These are phyloP conservation scores for Geranium rotundifolium DNA, from an alignment of 345 rosid genomes.

Conservation along the genomic window DNA sequence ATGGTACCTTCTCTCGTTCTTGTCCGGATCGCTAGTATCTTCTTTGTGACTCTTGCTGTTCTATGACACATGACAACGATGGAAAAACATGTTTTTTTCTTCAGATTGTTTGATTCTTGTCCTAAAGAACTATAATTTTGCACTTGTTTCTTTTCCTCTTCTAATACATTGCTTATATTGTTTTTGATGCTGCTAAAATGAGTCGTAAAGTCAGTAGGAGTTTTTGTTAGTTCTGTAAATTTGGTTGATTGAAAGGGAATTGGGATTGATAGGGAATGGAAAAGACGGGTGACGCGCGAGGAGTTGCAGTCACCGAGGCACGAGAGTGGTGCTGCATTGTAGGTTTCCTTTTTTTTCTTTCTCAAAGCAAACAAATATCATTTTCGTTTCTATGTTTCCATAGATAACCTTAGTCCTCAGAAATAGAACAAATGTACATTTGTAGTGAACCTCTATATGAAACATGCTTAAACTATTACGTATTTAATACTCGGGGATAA, in stretches of 20 bases:
- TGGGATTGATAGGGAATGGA: conserved; percentile 77
- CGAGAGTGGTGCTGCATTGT: conserved; percentile 52
- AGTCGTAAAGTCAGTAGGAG: background rate
- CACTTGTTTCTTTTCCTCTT: background rate
- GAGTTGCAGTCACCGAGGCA: conserved; percentile 64
- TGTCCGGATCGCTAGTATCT: conserved; percentile 96
- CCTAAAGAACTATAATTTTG: background rate
- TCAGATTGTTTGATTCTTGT: background rate
- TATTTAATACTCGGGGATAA: too few relatives aligned
- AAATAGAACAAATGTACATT: too few relatives aligned
- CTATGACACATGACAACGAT: conserved; percentile 24
- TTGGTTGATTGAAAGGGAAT: conserved; percentile 18
- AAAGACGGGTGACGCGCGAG: conserved; percentile 82
- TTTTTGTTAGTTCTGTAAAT: background rate
- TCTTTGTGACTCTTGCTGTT: conserved; percentile 78
- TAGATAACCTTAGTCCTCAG: too few relatives aligned
- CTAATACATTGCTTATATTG: background rate
- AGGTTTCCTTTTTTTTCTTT: conserved; percentile 46
- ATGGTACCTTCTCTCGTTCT: conserved; percentile 92
- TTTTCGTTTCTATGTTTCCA: background rate
- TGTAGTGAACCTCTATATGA: too few relatives aligned
- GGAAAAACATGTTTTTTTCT: conserved; percentile 2
- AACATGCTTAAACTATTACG: too few relatives aligned
- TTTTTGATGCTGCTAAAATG: background rate
- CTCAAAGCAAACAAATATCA: background rate